These are phyloP conservation scores for Fusarium veterinarium DNA, from an alignment of 2,329 filamentous ascomycete species.

Conservation along the genomic window DNA sequence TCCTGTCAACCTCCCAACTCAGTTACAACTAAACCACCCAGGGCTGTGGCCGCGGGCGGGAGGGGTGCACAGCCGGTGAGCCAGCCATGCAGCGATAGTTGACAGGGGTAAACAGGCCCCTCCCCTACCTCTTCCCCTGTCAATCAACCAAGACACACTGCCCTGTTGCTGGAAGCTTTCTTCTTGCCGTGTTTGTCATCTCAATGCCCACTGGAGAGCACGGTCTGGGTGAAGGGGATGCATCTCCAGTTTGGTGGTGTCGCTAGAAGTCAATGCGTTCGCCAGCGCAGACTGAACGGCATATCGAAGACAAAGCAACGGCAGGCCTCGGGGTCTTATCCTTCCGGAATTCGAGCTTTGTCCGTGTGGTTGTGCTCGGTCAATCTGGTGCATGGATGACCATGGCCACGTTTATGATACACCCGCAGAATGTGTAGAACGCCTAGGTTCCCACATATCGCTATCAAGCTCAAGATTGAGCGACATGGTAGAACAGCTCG, in stretches of 20 bases:
- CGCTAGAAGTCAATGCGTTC: not conserved
- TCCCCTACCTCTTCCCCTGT: slow-evolving; percentile 26
- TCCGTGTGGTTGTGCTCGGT: slow-evolving; percentile 13
- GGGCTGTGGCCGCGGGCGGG: slow-evolving; percentile 35
- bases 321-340: slow-evolving; percentile 12
- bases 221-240: slow-evolving; percentile 9
- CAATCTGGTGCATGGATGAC: not conserved
- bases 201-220: not conserved
- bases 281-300: not conserved
- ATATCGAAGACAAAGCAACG: slow-evolving; percentile 10
- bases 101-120: slow-evolving; percentile 35
- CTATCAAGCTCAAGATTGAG: not conserved
- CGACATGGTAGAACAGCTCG: not conserved
- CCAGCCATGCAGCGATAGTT: slow-evolving; percentile 36
- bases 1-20: slow-evolving; percentile 24
- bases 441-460: not conserved
- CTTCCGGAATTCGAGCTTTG: not conserved
- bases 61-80: slow-evolving; percentile 42
- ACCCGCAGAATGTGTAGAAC: not conserved
- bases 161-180: slow-evolving; percentile 15
- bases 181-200: not conserved
- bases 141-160: slow-evolving; percentile 21
- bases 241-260: slow-evolving; percentile 14
- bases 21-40: slow-evolving; percentile 17
- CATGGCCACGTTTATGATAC: slow-evolving; percentile 15